Evolutionary conservation across 768 basidiomycete species (phyloP).

Genomic region (Dentipellis fragilis): DNA sequence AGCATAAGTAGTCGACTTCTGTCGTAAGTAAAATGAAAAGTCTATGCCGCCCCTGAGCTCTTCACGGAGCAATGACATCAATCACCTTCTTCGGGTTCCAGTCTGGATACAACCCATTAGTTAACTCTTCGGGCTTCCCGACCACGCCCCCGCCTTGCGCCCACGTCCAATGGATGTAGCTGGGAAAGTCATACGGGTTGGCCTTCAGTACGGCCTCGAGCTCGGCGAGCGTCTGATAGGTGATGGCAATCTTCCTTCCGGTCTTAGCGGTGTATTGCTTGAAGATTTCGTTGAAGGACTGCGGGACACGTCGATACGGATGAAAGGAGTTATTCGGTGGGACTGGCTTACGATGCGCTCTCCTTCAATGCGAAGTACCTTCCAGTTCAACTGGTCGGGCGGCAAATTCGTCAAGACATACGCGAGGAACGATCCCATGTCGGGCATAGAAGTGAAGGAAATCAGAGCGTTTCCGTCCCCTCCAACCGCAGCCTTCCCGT

Average conservation of each 20-base stretch:
- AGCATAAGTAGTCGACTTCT: too few relatives aligned
- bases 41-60: too few relatives aligned
- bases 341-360: neutral
- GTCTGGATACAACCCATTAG: neutral
- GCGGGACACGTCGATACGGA: neutral
- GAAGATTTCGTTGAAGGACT: neutral
- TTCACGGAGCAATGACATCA: neutral
- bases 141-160: neutral
- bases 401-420: neutral
- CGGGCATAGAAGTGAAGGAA: neutral
- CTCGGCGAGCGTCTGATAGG: neutral
- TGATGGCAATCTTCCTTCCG: neutral
- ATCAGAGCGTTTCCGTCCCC: conserved; percentile 3
- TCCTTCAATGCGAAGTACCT: neutral
- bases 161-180: neutral
- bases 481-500: neutral
- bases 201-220: neutral
- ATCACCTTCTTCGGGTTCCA: neutral
- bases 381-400: neutral
- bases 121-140: neutral
- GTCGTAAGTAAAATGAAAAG: too few relatives aligned
- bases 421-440: conserved; percentile 2
- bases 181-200: neutral
- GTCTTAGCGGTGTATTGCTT: neutral
- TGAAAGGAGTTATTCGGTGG: neutral